phyloP scores from a whole-genome alignment of 768 basidiomycete genomes.

The Cystoderma amianthinum region DNA sequence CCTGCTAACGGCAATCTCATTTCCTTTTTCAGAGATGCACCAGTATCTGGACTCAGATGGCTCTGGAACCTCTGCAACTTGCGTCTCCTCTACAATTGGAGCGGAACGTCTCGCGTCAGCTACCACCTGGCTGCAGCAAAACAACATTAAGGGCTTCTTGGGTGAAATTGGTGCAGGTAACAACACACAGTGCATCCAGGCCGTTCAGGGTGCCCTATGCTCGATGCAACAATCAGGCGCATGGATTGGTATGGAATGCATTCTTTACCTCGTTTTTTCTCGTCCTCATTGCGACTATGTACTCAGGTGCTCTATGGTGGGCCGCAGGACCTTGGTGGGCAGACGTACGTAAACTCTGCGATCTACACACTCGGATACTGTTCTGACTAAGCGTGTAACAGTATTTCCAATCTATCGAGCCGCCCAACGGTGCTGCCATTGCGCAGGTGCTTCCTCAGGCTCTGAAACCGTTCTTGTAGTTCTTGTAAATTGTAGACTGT shows the following conservation, averaged over 20 bases:
- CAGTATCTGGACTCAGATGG: constrained; percentile 65
- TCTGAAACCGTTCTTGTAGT: constrained; percentile 15
- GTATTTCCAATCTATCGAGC: constrained; percentile 61
- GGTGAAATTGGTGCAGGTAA: constrained; percentile 56
- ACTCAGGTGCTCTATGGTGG: constrained; percentile 39
- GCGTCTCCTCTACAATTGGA: constrained; percentile 56
- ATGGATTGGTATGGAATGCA: constrained; percentile 39
- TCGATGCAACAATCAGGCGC: constrained; percentile 50
- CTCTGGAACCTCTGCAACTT: constrained; percentile 45
- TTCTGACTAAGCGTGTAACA: too few species aligned
- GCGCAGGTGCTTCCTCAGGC: constrained; percentile 38
- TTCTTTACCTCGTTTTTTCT: neutral
- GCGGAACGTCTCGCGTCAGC: constrained; percentile 48
- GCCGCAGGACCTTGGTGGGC: constrained; percentile 62
- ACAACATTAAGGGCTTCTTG: constrained; percentile 57
- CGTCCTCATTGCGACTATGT: neutral
- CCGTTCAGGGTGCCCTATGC: constrained; percentile 50
- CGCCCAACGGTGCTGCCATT: constrained; percentile 49
- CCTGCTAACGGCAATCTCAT: neutral
- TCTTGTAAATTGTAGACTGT: too few species aligned
- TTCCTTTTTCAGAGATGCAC: constrained; percentile 53
- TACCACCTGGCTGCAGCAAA: constrained; percentile 50
- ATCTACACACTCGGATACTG: too few species aligned
- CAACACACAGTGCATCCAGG: constrained; percentile 35
- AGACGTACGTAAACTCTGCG: constrained; percentile 27